A percentile compares a stretch with the other conserved stretches of the same genome.
These are phyloP conservation scores for Russula olivacea DNA, from an alignment of 768 basidiomycete species.

Conservation along the genomic window DNA sequence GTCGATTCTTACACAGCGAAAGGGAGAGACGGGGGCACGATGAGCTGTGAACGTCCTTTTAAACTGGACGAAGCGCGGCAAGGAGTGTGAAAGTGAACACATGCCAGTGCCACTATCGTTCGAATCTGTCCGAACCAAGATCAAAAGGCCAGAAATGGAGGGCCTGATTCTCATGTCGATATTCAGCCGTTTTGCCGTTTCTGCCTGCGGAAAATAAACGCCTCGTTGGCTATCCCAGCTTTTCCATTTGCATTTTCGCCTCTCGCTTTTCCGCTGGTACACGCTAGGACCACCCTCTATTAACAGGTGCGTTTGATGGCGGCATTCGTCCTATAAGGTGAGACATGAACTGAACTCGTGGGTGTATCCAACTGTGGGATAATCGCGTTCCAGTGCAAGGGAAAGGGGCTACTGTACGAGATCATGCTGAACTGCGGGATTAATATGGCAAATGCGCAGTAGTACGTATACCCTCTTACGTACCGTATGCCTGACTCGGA, in stretches of 20 bases:
- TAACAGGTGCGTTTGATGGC: background rate
- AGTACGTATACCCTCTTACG: background rate
- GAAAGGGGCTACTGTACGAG: background rate
- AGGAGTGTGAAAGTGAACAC: background rate
- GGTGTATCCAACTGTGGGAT: background rate
- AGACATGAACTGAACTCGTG: background rate
- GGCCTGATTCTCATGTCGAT: background rate
- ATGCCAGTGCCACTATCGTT: background rate
- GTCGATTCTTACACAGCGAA: background rate
- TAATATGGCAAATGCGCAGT: conserved; percentile 13
- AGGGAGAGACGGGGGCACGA: background rate
- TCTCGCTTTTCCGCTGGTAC: background rate
- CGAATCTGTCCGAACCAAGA: background rate
- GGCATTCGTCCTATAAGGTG: background rate
- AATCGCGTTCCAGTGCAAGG: background rate
- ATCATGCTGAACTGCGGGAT: background rate
- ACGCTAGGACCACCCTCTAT: background rate
- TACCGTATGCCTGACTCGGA: background rate
- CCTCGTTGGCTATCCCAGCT: background rate
- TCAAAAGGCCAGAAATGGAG: background rate
- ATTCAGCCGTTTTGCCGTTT: background rate
- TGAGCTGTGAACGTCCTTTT: background rate
- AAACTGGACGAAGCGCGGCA: background rate
- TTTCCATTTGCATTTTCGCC: background rate
- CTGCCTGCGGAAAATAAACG: no score